phyloP scores from a whole-genome alignment of 2,329 filamentous ascomycete species.

The Peltaster fructicola region DNA sequence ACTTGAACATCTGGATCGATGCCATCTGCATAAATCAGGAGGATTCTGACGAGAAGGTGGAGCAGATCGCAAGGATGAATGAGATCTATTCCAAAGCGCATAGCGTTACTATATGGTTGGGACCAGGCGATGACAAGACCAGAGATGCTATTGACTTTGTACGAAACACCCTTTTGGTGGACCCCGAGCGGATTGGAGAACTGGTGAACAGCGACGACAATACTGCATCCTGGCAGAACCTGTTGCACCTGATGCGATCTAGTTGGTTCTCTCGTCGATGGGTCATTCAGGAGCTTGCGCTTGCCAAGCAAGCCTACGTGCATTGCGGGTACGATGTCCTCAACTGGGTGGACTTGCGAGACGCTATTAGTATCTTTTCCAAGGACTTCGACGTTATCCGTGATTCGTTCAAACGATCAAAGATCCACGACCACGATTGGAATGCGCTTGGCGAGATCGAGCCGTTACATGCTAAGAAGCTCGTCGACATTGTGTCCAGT shows the following conservation, averaged over 20 bases:
- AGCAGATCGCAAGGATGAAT: slow-evolving; percentile 7
- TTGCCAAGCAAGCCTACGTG: slow-evolving; percentile 4
- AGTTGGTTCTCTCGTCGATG: slow-evolving; percentile 6
- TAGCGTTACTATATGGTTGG: slow-evolving; percentile 6
- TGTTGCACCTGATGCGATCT: slow-evolving; percentile 4
- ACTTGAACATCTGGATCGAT: slow-evolving; percentile 6
- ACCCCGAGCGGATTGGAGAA: not conserved
- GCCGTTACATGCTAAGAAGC: slow-evolving; percentile 2
- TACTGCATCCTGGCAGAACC: slow-evolving; percentile 2
- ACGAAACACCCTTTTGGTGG: slow-evolving; percentile 1
- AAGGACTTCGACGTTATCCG: slow-evolving; percentile 3
- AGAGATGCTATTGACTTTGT: slow-evolving; percentile 3
- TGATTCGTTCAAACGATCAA: not conserved
- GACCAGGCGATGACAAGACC: slow-evolving; percentile 2
- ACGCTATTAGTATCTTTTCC: slow-evolving; percentile 4
- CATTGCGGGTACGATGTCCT: slow-evolving; percentile 3
- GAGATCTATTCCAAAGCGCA: slow-evolving; percentile 5
- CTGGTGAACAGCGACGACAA: slow-evolving; percentile 1
- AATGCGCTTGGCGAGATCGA: slow-evolving; percentile 1
- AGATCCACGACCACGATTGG: not conserved
- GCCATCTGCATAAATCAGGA: slow-evolving; percentile 9
- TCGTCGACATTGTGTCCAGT: slow-evolving; percentile 4
- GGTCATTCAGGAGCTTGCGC: slow-evolving; percentile 7
- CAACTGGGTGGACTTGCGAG: slow-evolving; percentile 4
- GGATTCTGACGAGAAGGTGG: slow-evolving; percentile 4